Base-by-base conservation (phyloP, 768 basidiomycete genomes). In the Russula earlei region DNA sequence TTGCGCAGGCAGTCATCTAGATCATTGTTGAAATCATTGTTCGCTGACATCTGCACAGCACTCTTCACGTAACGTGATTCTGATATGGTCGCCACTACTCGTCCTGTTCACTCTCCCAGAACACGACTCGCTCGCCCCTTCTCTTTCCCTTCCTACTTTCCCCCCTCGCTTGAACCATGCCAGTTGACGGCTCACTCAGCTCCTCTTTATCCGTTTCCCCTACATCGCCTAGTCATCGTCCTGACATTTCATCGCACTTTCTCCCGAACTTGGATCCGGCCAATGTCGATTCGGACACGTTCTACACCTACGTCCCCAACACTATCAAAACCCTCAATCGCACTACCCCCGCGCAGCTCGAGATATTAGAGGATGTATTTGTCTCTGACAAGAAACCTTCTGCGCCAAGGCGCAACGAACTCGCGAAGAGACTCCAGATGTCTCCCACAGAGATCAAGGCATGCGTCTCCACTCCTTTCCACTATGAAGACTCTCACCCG, bases 361-460 rank as follows among this genome's bases (percentile, higher is more conserved):
- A 85, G 70, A 81, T 91, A 62, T 82, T 98, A 62, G 95, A 98
- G 69, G 75, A 79, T 56, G 77, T 92, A 63, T 98, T 95, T 71
- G 82, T 81, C 64, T 76, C 79, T 63, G 91, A 93, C 71, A 90
- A 90, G 54, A 98, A 98, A 69, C 94, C 95, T 15, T 92, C 91
- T 68, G 85, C 83, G 37, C 72, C 78, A 7, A 73, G 87, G 36
- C 79, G 95, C 63, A 90, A 88, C 69, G 76, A 81, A 60, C 81
- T 98, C 51, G 87, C 92, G 0, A 72, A 77, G 9, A 78, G 91
- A 71, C 81, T 97, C 55, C 84, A 83, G 60, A 98, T 98, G 94
- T 87, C 89, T 10, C 82, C 91, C 20, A 76, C 94, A 58, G 91
- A 91, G n/a, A 89, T 98, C 2, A 94, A 98, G 79, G 94, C 94